Conservation (phyloP, 176 grass and related monocot genomes). For the Avena atlantica region DNA sequence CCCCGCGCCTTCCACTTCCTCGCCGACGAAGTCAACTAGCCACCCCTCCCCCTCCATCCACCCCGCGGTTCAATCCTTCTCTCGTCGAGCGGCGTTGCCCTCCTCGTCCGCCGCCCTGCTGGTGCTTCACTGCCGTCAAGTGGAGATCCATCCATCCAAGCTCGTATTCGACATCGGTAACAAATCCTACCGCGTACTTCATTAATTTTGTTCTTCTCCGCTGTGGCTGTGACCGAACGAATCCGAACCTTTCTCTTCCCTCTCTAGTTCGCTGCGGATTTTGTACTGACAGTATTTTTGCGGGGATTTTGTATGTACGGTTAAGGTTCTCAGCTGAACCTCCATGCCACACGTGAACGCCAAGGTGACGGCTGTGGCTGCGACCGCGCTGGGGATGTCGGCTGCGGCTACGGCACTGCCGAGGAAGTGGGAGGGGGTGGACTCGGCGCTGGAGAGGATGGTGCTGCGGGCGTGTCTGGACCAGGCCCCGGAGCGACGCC, state of each 20-base stretch:
- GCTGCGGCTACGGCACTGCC: constrained; percentile 21
- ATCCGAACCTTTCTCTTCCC: neutral
- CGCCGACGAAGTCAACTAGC: constrained; percentile 4
- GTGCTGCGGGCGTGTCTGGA: constrained; percentile 72
- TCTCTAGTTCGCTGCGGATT: too few relatives aligned
- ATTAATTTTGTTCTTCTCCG: neutral
- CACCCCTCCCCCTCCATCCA: neutral
- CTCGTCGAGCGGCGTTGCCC: neutral
- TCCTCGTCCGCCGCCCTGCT: neutral
- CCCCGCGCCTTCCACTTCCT: neutral
- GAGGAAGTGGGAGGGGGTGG: constrained; percentile 64
- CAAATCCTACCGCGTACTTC: neutral
- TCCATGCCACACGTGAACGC: constrained; percentile 39
- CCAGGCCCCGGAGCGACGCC: constrained; percentile 72
- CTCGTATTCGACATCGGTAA: neutral
- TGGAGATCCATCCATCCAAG: neutral
- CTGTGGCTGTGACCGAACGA: neutral
- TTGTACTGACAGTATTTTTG: too few relatives aligned
- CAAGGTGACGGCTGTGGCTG: constrained; percentile 31
- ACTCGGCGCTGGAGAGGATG: constrained; percentile 65
- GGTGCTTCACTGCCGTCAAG: neutral
- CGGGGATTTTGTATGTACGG: neutral
- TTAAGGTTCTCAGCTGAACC: neutral
- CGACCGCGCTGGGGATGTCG: constrained; percentile 23
- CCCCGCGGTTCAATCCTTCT: neutral